phyloP scores from a whole-genome alignment of 345 rosid genomes.

The Aurinia saxatilis region DNA sequence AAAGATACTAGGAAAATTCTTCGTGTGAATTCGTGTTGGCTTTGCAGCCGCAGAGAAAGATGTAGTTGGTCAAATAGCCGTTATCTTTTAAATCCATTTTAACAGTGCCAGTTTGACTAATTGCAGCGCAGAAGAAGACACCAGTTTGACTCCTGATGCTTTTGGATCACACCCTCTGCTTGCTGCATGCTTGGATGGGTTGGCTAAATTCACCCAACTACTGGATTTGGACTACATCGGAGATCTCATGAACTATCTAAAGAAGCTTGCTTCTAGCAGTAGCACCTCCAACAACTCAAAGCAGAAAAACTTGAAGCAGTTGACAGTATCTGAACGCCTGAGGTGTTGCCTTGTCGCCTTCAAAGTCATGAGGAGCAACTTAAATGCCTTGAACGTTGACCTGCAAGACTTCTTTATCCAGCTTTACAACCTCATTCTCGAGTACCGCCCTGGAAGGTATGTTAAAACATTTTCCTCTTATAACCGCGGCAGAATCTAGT shows the following conservation, averaged over 20 bases:
- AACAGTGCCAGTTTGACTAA: neutral
- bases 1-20: neutral
- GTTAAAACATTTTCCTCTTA: conserved; percentile 10
- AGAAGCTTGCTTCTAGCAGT: conserved; percentile 68
- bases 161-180: conserved; percentile 63
- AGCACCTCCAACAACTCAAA: conserved; percentile 27
- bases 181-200: conserved; percentile 74
- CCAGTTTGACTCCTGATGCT: conserved; percentile 24
- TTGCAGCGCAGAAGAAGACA: conserved; percentile 45
- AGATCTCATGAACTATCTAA: conserved; percentile 82
- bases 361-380: conserved; percentile 91
- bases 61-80: neutral
- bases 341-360: conserved; percentile 91
- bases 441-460: conserved; percentile 95
- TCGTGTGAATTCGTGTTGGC: neutral
- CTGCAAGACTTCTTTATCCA: conserved; percentile 86
- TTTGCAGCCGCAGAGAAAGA: neutral
- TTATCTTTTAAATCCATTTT: neutral
- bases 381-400: conserved; percentile 92
- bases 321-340: conserved; percentile 72
- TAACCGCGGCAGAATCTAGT: neutral
- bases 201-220: conserved; percentile 78
- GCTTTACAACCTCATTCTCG: conserved; percentile 80
- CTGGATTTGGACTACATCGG: conserved; percentile 83
- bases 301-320: conserved; percentile 30